phyloP scores from a whole-genome alignment of 768 basidiomycete species.

The Cystofilobasidium macerans region DNA sequence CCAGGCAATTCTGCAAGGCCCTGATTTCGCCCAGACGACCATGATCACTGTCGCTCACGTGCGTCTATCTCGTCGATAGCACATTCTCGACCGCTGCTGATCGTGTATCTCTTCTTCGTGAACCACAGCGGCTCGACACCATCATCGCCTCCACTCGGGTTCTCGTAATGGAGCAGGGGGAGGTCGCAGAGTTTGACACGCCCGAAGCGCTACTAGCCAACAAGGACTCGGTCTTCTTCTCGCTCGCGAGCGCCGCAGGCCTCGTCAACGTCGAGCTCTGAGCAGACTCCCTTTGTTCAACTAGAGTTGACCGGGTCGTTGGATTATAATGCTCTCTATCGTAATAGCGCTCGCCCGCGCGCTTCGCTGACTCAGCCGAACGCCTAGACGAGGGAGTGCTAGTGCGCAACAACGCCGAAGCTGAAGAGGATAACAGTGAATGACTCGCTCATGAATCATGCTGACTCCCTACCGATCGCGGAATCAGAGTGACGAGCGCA shows the following conservation, averaged over 20 bases:
- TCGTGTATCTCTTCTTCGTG: slow-evolving; percentile 15
- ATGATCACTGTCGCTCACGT: slow-evolving; percentile 71
- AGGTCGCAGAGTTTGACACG: slow-evolving; percentile 66
- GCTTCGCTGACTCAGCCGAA: too few relatives aligned
- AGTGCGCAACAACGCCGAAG: too few relatives aligned
- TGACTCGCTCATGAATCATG: too few relatives aligned
- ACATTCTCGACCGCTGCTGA: not conserved
- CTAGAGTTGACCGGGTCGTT: too few relatives aligned
- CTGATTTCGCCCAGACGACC: slow-evolving; percentile 63
- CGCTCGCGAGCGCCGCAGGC: slow-evolving; percentile 27
- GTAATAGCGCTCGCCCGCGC: too few relatives aligned
- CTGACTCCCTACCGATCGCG: too few relatives aligned
- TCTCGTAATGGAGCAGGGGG: slow-evolving; percentile 70
- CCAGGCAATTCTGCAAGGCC: slow-evolving; percentile 73
- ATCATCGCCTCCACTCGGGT: slow-evolving; percentile 72
- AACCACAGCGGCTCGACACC: slow-evolving; percentile 39
- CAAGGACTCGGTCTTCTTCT: slow-evolving; percentile 32
- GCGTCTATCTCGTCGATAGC: not conserved
- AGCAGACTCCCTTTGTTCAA: too few relatives aligned
- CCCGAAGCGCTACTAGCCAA: slow-evolving; percentile 57
- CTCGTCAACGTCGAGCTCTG: slow-evolving; percentile 11
- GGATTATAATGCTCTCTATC: too few relatives aligned
- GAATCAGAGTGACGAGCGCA: too few relatives aligned
- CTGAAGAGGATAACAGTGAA: too few relatives aligned
- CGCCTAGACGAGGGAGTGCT: too few relatives aligned